phyloP scores from a whole-genome alignment of 2,329 filamentous ascomycete genomes.

The Raffaelea arxii region DNA sequence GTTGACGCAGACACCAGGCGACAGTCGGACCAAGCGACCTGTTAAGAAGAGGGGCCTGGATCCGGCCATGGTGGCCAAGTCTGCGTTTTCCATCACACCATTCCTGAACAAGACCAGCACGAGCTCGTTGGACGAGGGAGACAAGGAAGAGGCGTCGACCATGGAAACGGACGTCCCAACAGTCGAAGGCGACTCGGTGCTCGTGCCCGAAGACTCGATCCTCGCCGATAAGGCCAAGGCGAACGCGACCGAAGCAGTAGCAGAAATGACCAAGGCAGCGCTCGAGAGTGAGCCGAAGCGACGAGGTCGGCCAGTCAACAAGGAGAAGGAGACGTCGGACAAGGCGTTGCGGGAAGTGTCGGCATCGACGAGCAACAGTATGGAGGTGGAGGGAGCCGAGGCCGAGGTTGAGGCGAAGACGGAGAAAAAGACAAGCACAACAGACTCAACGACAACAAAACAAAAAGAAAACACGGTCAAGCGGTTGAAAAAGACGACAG shows the following conservation, averaged over 20 bases:
- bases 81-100: slow-evolving; percentile 85
- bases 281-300: slow-evolving; percentile 22
- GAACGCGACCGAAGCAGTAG: neutral
- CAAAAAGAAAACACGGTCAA: too few relatives aligned
- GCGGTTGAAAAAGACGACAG: slow-evolving; percentile 8
- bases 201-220: slow-evolving; percentile 11
- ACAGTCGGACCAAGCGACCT: slow-evolving; percentile 24
- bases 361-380: slow-evolving; percentile 15
- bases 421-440: slow-evolving; percentile 7
- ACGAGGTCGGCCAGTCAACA: slow-evolving; percentile 33
- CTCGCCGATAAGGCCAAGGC: slow-evolving; percentile 3
- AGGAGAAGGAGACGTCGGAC: neutral
- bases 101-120: slow-evolving; percentile 66
- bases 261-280: slow-evolving; percentile 2
- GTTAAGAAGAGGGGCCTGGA: slow-evolving; percentile 49
- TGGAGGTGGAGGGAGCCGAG: slow-evolving; percentile 7
- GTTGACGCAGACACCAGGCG: slow-evolving; percentile 33
- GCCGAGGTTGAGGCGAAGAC: slow-evolving; percentile 2
- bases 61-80: slow-evolving; percentile 65
- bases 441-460: neutral
- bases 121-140: slow-evolving; percentile 29
- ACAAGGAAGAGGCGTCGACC: slow-evolving; percentile 3
- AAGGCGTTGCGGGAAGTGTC: slow-evolving; percentile 14
- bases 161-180: neutral
- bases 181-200: slow-evolving; percentile 8